These are phyloP conservation scores for Yamadazyma sp. DNA, from an alignment of 1,139 yeast species.

Conservation along the genomic window DNA sequence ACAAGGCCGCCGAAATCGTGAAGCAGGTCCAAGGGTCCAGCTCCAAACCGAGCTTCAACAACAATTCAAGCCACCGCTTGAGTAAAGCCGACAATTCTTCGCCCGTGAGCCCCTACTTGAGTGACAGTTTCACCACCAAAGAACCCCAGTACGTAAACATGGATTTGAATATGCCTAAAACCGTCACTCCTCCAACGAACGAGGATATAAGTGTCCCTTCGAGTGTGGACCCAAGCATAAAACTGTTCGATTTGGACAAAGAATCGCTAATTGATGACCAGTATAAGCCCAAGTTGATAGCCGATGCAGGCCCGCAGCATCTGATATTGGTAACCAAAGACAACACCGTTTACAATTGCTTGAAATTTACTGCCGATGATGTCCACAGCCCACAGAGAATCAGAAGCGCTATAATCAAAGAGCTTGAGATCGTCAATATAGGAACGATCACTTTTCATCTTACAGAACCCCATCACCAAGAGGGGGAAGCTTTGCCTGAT, in stretches of 20 bases:
- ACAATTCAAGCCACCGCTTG: conserved; percentile 9
- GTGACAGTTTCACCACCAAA: conserved; percentile 9
- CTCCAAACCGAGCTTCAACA: conserved; percentile 2
- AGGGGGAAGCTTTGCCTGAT: conserved; percentile 63
- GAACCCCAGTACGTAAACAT: conserved; percentile 16
- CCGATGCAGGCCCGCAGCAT: not conserved
- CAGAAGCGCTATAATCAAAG: conserved; percentile 39
- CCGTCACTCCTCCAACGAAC: conserved; percentile 11
- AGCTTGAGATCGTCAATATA: conserved; percentile 40
- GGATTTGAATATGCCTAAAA: conserved; percentile 12
- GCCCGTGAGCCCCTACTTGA: conserved; percentile 22
- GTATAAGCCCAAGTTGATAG: conserved; percentile 29
- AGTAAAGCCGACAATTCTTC: conserved; percentile 15
- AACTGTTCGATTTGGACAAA: conserved; percentile 8
- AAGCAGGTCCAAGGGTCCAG: conserved; percentile 16
- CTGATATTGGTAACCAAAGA: conserved; percentile 60
- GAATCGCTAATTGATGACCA: conserved; percentile 21
- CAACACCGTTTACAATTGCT: conserved; percentile 50
- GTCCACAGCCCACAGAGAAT: no score
- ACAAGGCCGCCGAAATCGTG: conserved; percentile 37
- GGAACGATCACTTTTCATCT: conserved; percentile 55
- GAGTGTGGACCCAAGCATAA: conserved; percentile 9
- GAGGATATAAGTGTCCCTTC: conserved; percentile 2
- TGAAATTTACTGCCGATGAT: conserved; percentile 28
- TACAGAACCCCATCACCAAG: conserved; percentile 67